Conservation (phyloP, 2,329 filamentous ascomycete species). For the Ophiocordyceps camponoti-leonardi region DNA sequence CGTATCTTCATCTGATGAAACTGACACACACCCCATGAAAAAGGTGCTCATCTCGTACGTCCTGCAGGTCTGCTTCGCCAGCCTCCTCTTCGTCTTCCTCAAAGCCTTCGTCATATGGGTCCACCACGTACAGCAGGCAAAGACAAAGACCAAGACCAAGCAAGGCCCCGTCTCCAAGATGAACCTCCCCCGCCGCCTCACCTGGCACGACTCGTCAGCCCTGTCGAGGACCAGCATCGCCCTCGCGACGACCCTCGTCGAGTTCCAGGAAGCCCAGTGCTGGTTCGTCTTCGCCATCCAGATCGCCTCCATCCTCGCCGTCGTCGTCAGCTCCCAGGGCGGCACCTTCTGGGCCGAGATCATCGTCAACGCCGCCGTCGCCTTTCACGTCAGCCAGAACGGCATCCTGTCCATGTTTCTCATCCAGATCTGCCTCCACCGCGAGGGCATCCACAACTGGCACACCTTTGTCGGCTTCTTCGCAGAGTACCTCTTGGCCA, state of each 20-base stretch:
- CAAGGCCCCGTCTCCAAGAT: not conserved
- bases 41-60: slow-evolving; percentile 21
- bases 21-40: not conserved
- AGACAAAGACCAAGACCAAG: not conserved
- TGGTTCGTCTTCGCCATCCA: slow-evolving; percentile 23
- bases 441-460: slow-evolving; percentile 22
- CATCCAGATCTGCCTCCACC: slow-evolving; percentile 18
- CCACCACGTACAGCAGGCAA: slow-evolving; percentile 11
- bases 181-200: slow-evolving; percentile 4
- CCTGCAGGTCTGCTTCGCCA: slow-evolving; percentile 18
- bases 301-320: slow-evolving; percentile 21
- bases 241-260: slow-evolving; percentile 21
- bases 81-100: slow-evolving; percentile 14
- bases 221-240: slow-evolving; percentile 20
- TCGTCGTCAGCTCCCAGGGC: slow-evolving; percentile 21
- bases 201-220: slow-evolving; percentile 18
- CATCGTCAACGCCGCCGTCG: slow-evolving; percentile 18
- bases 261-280: slow-evolving; percentile 21
- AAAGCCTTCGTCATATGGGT: slow-evolving; percentile 19
- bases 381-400: slow-evolving; percentile 19
- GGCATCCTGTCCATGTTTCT: slow-evolving; percentile 20
- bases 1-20: not conserved
- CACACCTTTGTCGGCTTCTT: slow-evolving; percentile 22
- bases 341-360: slow-evolving; percentile 22
- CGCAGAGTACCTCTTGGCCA: slow-evolving; percentile 19